Conservation (phyloP, 164 flowering plant genomes). For the Macadamia integrifolia region DNA sequence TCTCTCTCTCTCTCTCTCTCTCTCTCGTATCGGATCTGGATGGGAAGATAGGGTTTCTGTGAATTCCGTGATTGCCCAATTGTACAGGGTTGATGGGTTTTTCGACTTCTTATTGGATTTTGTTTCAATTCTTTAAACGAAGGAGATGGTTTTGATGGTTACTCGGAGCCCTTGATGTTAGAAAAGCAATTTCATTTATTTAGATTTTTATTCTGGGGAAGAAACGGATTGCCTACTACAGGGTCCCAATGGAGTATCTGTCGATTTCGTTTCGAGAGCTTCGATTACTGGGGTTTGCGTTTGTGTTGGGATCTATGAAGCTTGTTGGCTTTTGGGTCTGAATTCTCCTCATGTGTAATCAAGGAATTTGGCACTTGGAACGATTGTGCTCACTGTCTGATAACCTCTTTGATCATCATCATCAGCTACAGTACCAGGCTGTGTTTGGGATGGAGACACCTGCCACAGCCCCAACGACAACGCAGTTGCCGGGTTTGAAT, state of each 20-base stretch:
- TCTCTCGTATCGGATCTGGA: neutral
- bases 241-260: constrained; percentile 6
- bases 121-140: neutral
- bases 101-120: too few species aligned
- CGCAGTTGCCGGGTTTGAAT: constrained; percentile 23
- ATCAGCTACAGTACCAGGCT: constrained; percentile 8
- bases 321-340: constrained; percentile 9
- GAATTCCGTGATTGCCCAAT: neutral
- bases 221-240: neutral
- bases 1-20: neutral
- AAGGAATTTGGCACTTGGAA: constrained; percentile 20
- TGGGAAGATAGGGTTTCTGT: neutral
- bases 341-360: constrained; percentile 39
- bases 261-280: constrained; percentile 2
- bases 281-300: constrained; percentile 1
- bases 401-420: constrained; percentile 11
- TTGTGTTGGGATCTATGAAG: neutral
- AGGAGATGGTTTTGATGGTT: neutral
- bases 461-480: constrained; percentile 11
- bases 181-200: neutral
- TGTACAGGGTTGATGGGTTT: neutral
- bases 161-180: neutral
- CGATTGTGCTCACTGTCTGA: constrained; percentile 17
- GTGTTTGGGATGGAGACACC: constrained; percentile 46
- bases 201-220: neutral